Evolutionary conservation across 1,139 yeast species (phyloP), one percentile per base, ranked within the genome.

Genomic region (Geotrichum reessii): DNA sequence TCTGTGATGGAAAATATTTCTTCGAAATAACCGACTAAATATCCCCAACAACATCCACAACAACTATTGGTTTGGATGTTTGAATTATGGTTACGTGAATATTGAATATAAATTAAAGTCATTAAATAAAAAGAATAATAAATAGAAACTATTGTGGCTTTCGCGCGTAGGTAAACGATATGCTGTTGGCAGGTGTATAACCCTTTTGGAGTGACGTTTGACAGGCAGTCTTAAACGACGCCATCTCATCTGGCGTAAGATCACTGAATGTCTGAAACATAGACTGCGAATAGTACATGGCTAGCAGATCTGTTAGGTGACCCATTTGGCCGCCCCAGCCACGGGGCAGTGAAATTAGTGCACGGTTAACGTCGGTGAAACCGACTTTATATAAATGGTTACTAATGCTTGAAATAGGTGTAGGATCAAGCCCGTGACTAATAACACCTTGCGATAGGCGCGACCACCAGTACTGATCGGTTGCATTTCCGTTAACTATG

Each of bases 251-350:
- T 6, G 64, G 61, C 5, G 64, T 57, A 25, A 67, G 61, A 28
- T 67, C 64, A 3, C 68, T 64, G 57, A 68, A 70, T 8, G 62
- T 56, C 7, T 64, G 58, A 49, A 68, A 64, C 62, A 71, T 62
- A 9, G 70, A 59, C 40, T 70, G 69, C 4, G 68, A 59, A 50
- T 68, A 71, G 57, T 66, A 69, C 52, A 68, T 58, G 11, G 69
- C 63, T 47, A 69, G 47, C 25, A 71, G 62, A 40, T 71, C 73
- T 2, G 72, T 66, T 42, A 71, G 58, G 48, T 69, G 70, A 27
- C 73, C 73, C n/a, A 68, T 61, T 40, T 65, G 69, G 17, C 73
- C 74, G 2, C 72, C 73, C 73, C 74, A 71, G n/a, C 70, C 71
- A 12, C 69, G 61, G 3, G 74, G 74, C 21, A 71, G 55, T 4